Evolutionary conservation across 2,329 filamentous ascomycete species (phyloP).

Genomic region (Didymella keratinophila): DNA sequence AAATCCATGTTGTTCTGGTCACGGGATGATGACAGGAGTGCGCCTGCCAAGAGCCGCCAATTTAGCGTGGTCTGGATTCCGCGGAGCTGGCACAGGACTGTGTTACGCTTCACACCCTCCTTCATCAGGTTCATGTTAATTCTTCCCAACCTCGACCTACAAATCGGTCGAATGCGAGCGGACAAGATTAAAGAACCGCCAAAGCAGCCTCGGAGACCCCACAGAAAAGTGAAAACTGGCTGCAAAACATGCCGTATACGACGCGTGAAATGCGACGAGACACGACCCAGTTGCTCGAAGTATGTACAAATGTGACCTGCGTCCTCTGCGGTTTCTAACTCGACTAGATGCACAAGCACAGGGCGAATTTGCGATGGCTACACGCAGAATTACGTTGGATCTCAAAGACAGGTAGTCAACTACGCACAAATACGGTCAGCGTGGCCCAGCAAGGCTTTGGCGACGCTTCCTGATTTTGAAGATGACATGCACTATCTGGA

Average conservation of each 20-base stretch:
- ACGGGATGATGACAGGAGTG: background rate
- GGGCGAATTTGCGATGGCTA: constrained; percentile 40
- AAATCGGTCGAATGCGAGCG: background rate
- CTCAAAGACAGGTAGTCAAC: background rate
- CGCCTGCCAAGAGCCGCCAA: background rate
- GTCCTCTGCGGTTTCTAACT: constrained; percentile 6
- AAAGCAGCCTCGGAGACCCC: background rate
- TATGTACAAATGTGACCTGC: constrained; percentile 2
- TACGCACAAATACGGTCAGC: background rate
- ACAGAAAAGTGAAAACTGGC: constrained; percentile 30
- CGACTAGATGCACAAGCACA: constrained; percentile 30
- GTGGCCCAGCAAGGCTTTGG: constrained; percentile 3
- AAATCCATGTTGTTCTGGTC: background rate
- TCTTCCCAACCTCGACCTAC: background rate
- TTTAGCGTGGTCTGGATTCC: background rate
- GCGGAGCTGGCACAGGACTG: background rate
- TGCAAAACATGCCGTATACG: constrained; percentile 36
- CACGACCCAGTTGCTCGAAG: constrained; percentile 31
- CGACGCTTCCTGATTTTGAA: constrained; percentile 15
- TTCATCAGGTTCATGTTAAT: background rate
- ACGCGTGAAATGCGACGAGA: constrained; percentile 38
- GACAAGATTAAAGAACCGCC: background rate
- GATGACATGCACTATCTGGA: constrained; percentile 28
- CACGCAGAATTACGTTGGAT: background rate
- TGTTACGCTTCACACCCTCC: background rate